Conservation (phyloP, 2,329 filamentous ascomycete species). For the Plectosphaerella cucumerina region DNA sequence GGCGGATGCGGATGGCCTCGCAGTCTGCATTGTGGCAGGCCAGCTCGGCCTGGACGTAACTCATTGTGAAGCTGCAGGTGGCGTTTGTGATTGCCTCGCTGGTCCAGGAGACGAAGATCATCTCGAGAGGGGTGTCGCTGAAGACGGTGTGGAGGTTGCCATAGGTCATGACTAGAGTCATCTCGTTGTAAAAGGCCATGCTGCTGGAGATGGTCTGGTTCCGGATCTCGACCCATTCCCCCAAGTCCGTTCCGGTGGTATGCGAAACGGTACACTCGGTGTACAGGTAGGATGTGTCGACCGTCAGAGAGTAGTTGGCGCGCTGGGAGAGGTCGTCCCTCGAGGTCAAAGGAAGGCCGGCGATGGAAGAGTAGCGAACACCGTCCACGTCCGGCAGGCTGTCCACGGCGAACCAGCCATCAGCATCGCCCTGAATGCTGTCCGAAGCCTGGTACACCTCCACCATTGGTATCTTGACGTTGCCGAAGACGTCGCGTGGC, state of each 20-base stretch:
- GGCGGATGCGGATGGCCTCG: not conserved
- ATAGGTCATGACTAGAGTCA: not conserved
- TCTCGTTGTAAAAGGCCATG: not conserved
- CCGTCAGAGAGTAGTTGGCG: not conserved
- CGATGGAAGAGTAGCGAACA: not conserved
- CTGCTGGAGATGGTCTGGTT: not conserved
- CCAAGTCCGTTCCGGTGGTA: not conserved
- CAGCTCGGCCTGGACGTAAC: slow-evolving; percentile 1
- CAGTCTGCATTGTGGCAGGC: slow-evolving; percentile 1
- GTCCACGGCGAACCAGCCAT: not conserved
- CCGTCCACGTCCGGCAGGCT: not conserved
- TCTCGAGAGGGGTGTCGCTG: not conserved
- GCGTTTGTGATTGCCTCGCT: not conserved
- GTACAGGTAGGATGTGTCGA: slow-evolving; percentile 3
- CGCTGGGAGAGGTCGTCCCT: not conserved
- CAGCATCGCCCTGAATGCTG: not conserved
- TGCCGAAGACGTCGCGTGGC: slow-evolving; percentile 2
- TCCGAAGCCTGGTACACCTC: not conserved
- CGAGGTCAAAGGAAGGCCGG: not conserved
- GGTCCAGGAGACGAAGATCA: not conserved
- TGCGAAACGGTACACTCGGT: not conserved
- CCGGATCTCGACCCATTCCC: not conserved
- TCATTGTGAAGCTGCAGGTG: not conserved
- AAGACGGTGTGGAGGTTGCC: not conserved
- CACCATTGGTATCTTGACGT: slow-evolving; percentile 4